Conservation (phyloP, 2,329 filamentous ascomycete genomes). For the Didymella segeticola region DNA sequence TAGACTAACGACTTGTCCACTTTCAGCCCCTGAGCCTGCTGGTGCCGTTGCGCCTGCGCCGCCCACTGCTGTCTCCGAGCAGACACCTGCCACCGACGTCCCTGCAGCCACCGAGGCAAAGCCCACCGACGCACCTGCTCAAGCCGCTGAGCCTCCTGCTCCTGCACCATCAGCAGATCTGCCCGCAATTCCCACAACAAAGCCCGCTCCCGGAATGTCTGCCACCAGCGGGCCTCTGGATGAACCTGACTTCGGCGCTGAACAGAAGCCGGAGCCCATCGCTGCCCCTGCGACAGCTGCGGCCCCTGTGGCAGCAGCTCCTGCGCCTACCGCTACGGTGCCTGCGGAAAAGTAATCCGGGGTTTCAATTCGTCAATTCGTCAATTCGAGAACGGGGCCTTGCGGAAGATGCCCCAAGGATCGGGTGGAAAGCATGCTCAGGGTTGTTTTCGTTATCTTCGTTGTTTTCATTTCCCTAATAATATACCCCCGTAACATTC, state of each 20-base stretch:
- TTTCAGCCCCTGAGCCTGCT: conserved; percentile 43
- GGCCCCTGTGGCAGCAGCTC: conserved; percentile 18
- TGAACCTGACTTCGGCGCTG: conserved; percentile 37
- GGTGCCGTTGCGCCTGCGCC: conserved; percentile 39
- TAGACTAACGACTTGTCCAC: conserved; percentile 31
- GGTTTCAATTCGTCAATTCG: background rate
- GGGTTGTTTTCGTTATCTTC: conserved; percentile 3
- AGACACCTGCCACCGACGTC: conserved; percentile 27
- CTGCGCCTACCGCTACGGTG: conserved; percentile 20
- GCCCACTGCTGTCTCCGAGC: conserved; percentile 36
- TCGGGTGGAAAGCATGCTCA: conserved; percentile 4
- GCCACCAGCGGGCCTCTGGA: conserved; percentile 50
- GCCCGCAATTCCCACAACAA: conserved; percentile 28
- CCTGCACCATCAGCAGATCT: conserved; percentile 15
- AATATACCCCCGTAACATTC: conserved; percentile 41
- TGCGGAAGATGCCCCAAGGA: background rate
- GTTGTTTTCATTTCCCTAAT: conserved; percentile 35
- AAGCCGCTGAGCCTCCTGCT: conserved; percentile 8
- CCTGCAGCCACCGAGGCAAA: conserved; percentile 28
- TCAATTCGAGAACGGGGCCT: background rate
- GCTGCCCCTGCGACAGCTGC: conserved; percentile 21
- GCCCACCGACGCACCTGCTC: conserved; percentile 17
- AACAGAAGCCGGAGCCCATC: conserved; percentile 28
- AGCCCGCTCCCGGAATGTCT: conserved; percentile 48
- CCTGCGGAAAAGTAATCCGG: conserved; percentile 18